Evolutionary conservation across 179 eudicot species (phyloP).

Genomic region (Silene coronaria): DNA sequence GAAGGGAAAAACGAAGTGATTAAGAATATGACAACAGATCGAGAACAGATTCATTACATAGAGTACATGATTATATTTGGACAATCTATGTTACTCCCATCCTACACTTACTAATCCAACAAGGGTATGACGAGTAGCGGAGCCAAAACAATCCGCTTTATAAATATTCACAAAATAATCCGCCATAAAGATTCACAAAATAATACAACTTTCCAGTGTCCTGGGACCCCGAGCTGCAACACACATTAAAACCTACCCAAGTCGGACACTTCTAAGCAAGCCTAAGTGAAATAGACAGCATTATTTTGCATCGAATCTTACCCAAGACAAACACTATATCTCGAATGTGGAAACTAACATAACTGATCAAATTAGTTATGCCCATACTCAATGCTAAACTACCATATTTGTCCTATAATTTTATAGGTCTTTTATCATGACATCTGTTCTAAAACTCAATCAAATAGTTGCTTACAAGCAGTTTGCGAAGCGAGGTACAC

Average conservation of each 20-base stretch:
- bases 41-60: no score
- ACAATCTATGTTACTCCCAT: no score
- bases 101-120: no score
- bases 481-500: conserved; percentile 78
- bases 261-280: not conserved
- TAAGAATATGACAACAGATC: not conserved
- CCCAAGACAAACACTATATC: not conserved
- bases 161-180: not conserved
- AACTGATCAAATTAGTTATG: not conserved
- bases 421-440: not conserved
- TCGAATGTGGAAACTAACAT: not conserved
- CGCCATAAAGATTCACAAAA: no score
- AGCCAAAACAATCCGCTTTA: not conserved
- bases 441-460: not conserved
- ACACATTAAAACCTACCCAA: not conserved
- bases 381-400: not conserved
- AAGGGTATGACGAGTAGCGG: not conserved
- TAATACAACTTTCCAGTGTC: not conserved
- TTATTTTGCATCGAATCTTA: not conserved
- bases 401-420: not conserved
- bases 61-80: no score
- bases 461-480: conserved; percentile 60
- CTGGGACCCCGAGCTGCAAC: no score
- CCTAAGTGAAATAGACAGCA: not conserved
- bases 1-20: not conserved